Conservation (phyloP, 2,329 filamentous ascomycete species). For the Nothophoma quercina region DNA sequence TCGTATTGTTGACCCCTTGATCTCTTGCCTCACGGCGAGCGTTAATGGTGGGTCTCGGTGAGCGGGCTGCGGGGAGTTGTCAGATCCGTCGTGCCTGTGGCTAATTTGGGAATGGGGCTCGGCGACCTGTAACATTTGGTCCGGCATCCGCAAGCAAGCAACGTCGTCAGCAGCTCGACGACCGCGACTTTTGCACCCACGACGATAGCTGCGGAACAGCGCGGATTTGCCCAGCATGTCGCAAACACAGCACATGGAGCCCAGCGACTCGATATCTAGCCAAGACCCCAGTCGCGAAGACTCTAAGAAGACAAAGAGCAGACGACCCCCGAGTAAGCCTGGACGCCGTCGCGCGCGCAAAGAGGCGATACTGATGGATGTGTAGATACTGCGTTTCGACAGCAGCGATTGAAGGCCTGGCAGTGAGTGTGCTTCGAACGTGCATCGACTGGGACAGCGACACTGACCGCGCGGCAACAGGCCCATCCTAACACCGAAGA, state of each 20-base stretch:
- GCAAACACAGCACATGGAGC: slow-evolving; percentile 54
- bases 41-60: slow-evolving; percentile 20
- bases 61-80: slow-evolving; percentile 18
- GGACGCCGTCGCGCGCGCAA: slow-evolving; percentile 8
- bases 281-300: slow-evolving; percentile 52
- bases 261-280: slow-evolving; percentile 53
- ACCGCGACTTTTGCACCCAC: slow-evolving; percentile 24
- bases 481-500: slow-evolving; percentile 94
- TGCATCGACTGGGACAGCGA: neutral
- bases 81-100: slow-evolving; percentile 31
- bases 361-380: slow-evolving; percentile 28
- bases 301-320: slow-evolving; percentile 78
- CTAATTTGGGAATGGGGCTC: slow-evolving; percentile 35
- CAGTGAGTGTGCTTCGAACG: slow-evolving; percentile 70
- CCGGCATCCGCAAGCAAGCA: slow-evolving; percentile 14
- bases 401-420: slow-evolving; percentile 98
- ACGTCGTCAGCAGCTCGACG: slow-evolving; percentile 24
- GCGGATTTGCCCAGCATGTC: slow-evolving; percentile 51
- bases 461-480: slow-evolving; percentile 60
- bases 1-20: neutral
- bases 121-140: slow-evolving; percentile 24
- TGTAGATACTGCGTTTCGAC: slow-evolving; percentile 91
- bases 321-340: slow-evolving; percentile 82
- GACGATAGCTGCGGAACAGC: slow-evolving; percentile 37
- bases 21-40: neutral